Base-by-base conservation (phyloP, 2,329 filamentous ascomycete genomes). In the Hymenoscyphus scutula region DNA sequence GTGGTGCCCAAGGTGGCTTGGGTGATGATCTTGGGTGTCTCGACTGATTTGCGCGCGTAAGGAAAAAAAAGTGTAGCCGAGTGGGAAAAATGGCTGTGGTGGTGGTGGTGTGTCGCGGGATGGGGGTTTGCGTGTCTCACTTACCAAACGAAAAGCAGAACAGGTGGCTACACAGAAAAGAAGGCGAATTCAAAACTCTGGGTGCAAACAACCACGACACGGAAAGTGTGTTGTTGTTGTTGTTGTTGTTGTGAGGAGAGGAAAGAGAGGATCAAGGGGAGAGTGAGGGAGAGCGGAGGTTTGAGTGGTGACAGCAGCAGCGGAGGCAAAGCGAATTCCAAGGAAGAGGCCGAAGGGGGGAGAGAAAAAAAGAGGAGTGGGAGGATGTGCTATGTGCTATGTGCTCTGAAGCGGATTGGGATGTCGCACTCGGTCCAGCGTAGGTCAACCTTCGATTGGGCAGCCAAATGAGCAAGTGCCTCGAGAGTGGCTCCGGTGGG, bases 121-220 rank as follows among this genome's bases (percentile, higher is more conserved):
- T 59, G 65, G 56, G 58, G 48, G 41, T 19, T 48, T 48, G 41
- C 41, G 19, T 62, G 56, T 63, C 61, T 66, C 32, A 68, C 68
- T 67, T 60, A 70, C 68, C 69, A 68, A 69, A 67, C 66, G 64
- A 65, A 67, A 60, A 68, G 61, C 38, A 41, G 60, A 65, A 63
- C 55, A 64, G 38, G 54, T 62, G 61, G 64, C 56, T 30, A 55
- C 45, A 69, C 67, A 66, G 67, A 69, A 71, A 68, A 61, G 66
- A 71, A 71, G 45, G 64, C 23, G 64, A 64, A 62, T 59, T 67
- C 63, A 41, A 63, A 51, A 63, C 53, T 30, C 58, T 56, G 54
- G 38, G n/a, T 45, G 38, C 17, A 45, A 48, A 48, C 41, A 53
- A 67, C 62, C 59, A 58, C 61, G 61, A 68, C 62, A 60, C 45